Conservation (phyloP, 2,329 filamentous ascomycete genomes). For the Penicillium hordei region DNA sequence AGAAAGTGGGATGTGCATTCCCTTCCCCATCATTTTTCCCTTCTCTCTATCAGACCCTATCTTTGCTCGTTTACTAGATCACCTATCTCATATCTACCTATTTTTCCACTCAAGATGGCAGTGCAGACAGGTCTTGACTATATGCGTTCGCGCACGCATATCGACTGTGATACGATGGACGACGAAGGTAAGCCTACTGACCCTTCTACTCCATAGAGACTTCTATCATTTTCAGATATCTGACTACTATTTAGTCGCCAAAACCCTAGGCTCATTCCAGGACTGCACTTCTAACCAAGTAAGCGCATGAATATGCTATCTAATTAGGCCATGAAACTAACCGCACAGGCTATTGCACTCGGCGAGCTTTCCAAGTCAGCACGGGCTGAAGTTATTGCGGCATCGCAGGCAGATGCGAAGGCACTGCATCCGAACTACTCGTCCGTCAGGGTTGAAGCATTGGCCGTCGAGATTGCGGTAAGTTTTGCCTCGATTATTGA, state of each 20-base stretch:
- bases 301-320: background rate
- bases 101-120: slow-evolving; percentile 18
- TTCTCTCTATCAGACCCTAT: background rate
- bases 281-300: slow-evolving; percentile 59
- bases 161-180: slow-evolving; percentile 56
- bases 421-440: slow-evolving; percentile 44
- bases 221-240: background rate
- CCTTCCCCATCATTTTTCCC: background rate
- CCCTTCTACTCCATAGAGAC: background rate
- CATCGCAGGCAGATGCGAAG: slow-evolving; percentile 23
- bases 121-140: slow-evolving; percentile 39
- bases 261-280: slow-evolving; percentile 49
- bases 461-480: slow-evolving; percentile 59
- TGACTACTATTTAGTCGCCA: slow-evolving; percentile 41
- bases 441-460: slow-evolving; percentile 44
- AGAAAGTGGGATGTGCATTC: slow-evolving; percentile 3
- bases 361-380: slow-evolving; percentile 47
- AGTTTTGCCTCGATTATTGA: slow-evolving; percentile 7
- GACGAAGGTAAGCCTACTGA: slow-evolving; percentile 40
- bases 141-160: slow-evolving; percentile 45
- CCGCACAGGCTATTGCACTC: slow-evolving; percentile 49
- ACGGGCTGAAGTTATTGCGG: slow-evolving; percentile 30
- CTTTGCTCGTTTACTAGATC: background rate
- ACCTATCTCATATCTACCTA: background rate
- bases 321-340: background rate